Evolutionary conservation across 2,329 filamentous ascomycete species (phyloP).

Genomic region (Cyclaneusma minus): DNA sequence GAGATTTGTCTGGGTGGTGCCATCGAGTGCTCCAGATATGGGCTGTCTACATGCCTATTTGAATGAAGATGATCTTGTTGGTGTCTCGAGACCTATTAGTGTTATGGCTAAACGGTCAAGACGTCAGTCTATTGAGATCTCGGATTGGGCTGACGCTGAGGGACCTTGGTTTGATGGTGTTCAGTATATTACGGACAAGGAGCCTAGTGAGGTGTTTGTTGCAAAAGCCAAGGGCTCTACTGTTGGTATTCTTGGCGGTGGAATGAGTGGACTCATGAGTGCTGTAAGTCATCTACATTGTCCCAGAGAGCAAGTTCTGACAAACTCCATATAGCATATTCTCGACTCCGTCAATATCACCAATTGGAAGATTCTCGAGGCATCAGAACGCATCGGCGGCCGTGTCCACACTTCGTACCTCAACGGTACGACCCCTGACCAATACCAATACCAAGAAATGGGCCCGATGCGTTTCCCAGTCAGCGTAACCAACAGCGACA

Average conservation of each 20-base stretch:
- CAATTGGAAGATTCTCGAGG: conserved; percentile 47
- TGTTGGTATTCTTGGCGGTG: conserved; percentile 49
- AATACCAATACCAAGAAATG: conserved; percentile 52
- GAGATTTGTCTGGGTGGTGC: conserved; percentile 25
- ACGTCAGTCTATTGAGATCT: conserved; percentile 2
- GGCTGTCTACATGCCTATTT: conserved; percentile 19
- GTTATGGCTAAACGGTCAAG: conserved; percentile 1
- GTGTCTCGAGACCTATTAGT: conserved; percentile 1
- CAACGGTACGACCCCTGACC: conserved; percentile 31
- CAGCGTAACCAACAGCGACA: conserved; percentile 16
- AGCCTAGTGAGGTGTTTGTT: conserved; percentile 35
- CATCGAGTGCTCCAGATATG: conserved; percentile 14
- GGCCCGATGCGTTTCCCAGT: conserved; percentile 51
- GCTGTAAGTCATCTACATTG: conserved; percentile 4
- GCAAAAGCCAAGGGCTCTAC: conserved; percentile 36
- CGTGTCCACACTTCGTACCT: conserved; percentile 50
- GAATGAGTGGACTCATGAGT: conserved; percentile 49
- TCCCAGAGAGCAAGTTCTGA: too few species aligned
- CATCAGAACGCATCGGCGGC: conserved; percentile 42
- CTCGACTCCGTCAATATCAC: conserved; percentile 28
- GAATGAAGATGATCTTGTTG: conserved; percentile 2
- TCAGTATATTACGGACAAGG: conserved; percentile 36
- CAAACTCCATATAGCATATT: conserved; percentile 15
- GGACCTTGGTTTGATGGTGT: conserved; percentile 55
- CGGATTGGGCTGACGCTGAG: conserved; percentile 9